Evolutionary conservation across 2,329 filamentous ascomycete genomes (phyloP).

Genomic region (Macroventuria anomochaeta): DNA sequence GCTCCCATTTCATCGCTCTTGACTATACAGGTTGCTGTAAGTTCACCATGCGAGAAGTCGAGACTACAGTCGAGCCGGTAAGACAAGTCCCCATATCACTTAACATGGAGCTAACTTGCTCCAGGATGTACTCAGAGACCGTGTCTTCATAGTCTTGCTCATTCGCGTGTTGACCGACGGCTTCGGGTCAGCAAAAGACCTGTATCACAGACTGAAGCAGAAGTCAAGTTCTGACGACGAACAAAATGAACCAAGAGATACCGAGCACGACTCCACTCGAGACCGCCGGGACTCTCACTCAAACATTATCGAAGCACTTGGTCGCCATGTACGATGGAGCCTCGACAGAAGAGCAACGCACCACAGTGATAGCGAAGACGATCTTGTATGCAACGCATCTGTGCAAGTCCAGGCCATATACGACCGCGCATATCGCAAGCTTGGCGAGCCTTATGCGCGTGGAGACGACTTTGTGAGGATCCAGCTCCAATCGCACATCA

Average conservation of each 20-base stretch:
- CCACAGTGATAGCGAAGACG: constrained; percentile 37
- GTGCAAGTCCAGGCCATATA: constrained; percentile 37
- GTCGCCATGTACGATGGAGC: constrained; percentile 19
- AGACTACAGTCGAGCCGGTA: constrained; percentile 4
- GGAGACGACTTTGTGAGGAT: constrained; percentile 42
- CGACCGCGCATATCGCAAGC: constrained; percentile 36
- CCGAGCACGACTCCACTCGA: not conserved
- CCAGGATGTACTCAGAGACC: constrained; percentile 31
- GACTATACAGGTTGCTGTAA: not conserved
- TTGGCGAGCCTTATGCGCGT: constrained; percentile 40
- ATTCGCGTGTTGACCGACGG: constrained; percentile 37
- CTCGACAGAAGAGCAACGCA: constrained; percentile 21
- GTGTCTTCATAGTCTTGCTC: constrained; percentile 41
- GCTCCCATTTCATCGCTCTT: not conserved
- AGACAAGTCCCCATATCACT: not conserved
- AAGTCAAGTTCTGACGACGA: constrained; percentile 27
- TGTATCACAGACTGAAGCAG: constrained; percentile 41
- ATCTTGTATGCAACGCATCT: constrained; percentile 34
- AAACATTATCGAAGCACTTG: constrained; percentile 20
- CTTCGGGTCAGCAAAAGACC: constrained; percentile 40
- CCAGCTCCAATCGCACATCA: constrained; percentile 44
- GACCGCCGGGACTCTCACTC: constrained; percentile 28
- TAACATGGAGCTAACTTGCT: not conserved
- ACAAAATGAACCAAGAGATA: constrained; percentile 8
- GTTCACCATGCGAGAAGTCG: constrained; percentile 1